Percentiles rank a stretch among this genome's conserved stretches.
These are phyloP conservation scores for Musa acuminata DNA, from an alignment of 176 grass and related monocot genomes.

Conservation along the genomic window DNA sequence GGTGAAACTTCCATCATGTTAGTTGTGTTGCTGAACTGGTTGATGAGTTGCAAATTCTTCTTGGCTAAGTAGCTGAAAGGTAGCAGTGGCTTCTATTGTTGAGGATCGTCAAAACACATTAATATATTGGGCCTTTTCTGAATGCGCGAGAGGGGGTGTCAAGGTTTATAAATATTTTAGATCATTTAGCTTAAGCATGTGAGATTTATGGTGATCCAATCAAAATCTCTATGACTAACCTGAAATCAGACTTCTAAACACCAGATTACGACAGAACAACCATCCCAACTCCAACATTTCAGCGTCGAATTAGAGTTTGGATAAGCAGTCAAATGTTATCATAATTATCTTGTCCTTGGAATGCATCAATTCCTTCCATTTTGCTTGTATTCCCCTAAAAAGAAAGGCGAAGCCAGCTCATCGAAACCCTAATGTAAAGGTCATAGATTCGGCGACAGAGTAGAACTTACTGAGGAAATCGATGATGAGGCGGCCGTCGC, in stretches of 20 bases:
- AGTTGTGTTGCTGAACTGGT: background rate
- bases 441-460: background rate
- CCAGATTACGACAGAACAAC: background rate
- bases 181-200: too few relatives aligned
- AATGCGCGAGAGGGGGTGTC: too few relatives aligned
- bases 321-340: background rate
- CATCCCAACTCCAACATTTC: background rate
- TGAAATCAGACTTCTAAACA: background rate
- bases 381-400: background rate
- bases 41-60: background rate
- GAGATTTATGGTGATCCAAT: too few relatives aligned
- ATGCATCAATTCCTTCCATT: background rate
- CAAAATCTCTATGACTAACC: background rate
- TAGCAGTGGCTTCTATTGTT: background rate
- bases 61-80: background rate
- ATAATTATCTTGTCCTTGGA: background rate
- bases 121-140: too few relatives aligned
- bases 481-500: constrained; percentile 84
- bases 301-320: background rate
- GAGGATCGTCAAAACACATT: background rate
- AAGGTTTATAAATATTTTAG: too few relatives aligned
- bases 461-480: constrained; percentile 70
- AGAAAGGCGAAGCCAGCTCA: too few relatives aligned
- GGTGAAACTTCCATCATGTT: background rate
- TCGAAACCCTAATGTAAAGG: too few relatives aligned